phyloP scores from a whole-genome alignment of 257 asterid genomes.

The Fraxinus americana region DNA sequence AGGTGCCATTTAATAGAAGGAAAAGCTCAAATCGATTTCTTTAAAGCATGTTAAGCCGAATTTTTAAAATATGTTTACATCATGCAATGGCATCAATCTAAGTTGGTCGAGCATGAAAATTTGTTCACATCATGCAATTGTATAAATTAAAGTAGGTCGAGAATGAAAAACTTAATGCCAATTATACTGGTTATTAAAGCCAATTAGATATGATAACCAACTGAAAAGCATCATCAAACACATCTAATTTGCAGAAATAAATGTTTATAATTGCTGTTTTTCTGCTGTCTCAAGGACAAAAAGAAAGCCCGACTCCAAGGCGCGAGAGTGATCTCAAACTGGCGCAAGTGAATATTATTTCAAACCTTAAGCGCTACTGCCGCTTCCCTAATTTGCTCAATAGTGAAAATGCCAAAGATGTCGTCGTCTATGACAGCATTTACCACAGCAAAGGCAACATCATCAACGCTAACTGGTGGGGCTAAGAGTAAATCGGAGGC shows the following conservation, averaged over 20 bases:
- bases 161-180: no score
- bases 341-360: slow-evolving; percentile 3
- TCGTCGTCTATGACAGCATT: slow-evolving; percentile 75
- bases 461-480: slow-evolving; percentile 88
- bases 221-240: background rate
- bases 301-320: background rate
- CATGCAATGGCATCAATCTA: no score
- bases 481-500: slow-evolving; percentile 85
- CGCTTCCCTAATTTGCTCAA: slow-evolving; percentile 93
- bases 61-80: no score
- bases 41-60: no score
- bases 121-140: no score
- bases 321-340: background rate
- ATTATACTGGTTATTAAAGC: background rate
- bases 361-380: slow-evolving; percentile 59
- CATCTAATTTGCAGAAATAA: background rate
- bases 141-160: no score
- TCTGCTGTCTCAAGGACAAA: background rate
- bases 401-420: slow-evolving; percentile 81
- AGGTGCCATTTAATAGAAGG: no score
- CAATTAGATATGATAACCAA: background rate
- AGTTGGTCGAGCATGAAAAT: background rate
- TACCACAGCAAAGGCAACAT: slow-evolving; percentile 75
- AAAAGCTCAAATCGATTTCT: no score
- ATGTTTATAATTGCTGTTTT: background rate